Conservation (phyloP, 441 rosid species). For the Aquilaria agallochum region DNA sequence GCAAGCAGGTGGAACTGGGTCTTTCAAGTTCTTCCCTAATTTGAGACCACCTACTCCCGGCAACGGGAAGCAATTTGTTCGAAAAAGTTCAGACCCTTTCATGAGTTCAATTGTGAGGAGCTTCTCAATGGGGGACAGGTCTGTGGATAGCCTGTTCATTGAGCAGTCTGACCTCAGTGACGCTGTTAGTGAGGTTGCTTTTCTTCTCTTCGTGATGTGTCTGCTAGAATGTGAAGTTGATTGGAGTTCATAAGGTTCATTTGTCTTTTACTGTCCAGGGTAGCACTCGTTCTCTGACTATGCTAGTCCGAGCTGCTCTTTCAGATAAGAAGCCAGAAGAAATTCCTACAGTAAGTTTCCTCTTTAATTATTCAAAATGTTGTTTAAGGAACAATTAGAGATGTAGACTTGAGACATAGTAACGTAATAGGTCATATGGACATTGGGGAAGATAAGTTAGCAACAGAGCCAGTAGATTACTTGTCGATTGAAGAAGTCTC, state of each 20-base stretch:
- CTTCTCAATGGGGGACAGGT: constrained; percentile 29
- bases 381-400: too few species aligned
- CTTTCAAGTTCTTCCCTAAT: constrained; percentile 45
- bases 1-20: constrained; percentile 44
- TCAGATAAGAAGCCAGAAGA: constrained; percentile 75
- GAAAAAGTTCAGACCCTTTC: constrained; percentile 50
- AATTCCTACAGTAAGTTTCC: constrained; percentile 59
- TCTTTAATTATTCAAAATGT: not conserved
- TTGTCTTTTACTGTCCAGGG: constrained; percentile 37
- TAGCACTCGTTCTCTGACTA: constrained; percentile 41
- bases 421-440: too few species aligned
- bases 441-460: too few species aligned
- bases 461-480: too few species aligned
- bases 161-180: constrained; percentile 35
- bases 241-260: constrained; percentile 9
- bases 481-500: too few species aligned
- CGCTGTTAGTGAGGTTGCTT: constrained; percentile 38
- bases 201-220: constrained; percentile 4
- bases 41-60: constrained; percentile 30
- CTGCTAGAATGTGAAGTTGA: constrained; percentile 5
- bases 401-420: too few species aligned
- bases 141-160: constrained; percentile 22
- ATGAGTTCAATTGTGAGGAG: constrained; percentile 38
- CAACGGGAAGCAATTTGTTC: constrained; percentile 34
- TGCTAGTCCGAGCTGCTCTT: constrained; percentile 61